Percentiles rank a stretch among this genome's conserved stretches.
Conservation (phyloP, 2,329 filamentous ascomycete species). For the Ophiocordyceps camponoti-saundersi region DNA sequence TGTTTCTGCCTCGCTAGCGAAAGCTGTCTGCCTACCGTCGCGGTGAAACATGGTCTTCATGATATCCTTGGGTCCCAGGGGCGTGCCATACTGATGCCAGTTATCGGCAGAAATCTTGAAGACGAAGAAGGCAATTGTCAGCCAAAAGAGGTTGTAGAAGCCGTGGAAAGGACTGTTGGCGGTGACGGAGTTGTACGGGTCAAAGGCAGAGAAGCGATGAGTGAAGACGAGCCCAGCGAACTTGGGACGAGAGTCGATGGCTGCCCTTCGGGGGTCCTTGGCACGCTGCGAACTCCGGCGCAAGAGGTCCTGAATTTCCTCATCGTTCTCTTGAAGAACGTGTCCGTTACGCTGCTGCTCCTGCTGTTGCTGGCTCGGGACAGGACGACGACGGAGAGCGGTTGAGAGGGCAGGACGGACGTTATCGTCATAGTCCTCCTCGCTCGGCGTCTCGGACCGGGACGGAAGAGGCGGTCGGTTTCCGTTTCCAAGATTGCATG, state of each 20-base stretch:
- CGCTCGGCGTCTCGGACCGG: constrained; percentile 23
- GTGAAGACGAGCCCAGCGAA: constrained; percentile 48
- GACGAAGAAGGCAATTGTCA: constrained; percentile 48
- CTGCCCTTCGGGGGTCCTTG: constrained; percentile 4
- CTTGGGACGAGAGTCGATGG: constrained; percentile 7
- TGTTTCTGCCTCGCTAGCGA: neutral
- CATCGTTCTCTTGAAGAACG: constrained; percentile 12
- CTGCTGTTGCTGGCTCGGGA: neutral
- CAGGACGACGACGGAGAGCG: constrained; percentile 1
- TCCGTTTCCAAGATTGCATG: neutral
- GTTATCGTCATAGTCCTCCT: constrained; percentile 27
- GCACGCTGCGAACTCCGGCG: constrained; percentile 8
- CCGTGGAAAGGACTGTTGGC: constrained; percentile 58
- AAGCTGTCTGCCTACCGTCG: constrained; percentile 17
- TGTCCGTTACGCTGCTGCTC: neutral
- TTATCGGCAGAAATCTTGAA: constrained; percentile 51
- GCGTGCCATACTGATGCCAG: constrained; percentile 49
- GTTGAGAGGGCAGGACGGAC: constrained; percentile 10
- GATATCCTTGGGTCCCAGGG: constrained; percentile 56
- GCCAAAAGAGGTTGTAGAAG: constrained; percentile 69
- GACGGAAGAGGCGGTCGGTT: neutral
- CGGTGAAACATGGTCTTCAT: constrained; percentile 46
- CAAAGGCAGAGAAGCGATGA: constrained; percentile 56
- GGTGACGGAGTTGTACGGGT: constrained; percentile 48
- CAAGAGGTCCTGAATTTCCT: constrained; percentile 11